phyloP scores from a whole-genome alignment of 2,329 filamentous ascomycete species.

The Gliomastix tumulicola region DNA sequence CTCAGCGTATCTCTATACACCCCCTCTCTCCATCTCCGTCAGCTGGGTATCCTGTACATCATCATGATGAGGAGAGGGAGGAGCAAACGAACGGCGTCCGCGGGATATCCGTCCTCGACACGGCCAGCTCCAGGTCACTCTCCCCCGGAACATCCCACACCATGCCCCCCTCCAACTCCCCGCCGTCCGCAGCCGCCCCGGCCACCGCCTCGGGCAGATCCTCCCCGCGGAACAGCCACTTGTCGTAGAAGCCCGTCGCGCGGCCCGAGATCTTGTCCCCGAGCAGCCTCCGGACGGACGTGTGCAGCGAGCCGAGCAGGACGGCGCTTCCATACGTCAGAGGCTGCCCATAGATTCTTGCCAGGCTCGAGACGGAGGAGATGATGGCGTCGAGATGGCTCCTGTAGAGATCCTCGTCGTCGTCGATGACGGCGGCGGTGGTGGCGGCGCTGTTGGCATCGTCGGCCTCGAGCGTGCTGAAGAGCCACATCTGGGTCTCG shows the following conservation, averaged over 20 bases:
- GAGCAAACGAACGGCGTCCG: slow-evolving; percentile 38
- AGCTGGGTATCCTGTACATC: too few relatives aligned
- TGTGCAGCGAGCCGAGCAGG: slow-evolving; percentile 25
- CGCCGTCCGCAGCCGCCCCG: too few relatives aligned
- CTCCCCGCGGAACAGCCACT: slow-evolving; percentile 49
- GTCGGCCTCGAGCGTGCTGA: slow-evolving; percentile 40
- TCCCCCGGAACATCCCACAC: slow-evolving; percentile 44
- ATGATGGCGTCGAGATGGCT: slow-evolving; percentile 22
- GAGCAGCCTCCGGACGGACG: slow-evolving; percentile 16
- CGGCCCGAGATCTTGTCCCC: slow-evolving; percentile 9
- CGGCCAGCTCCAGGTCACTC: slow-evolving; percentile 49
- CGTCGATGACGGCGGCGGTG: slow-evolving; percentile 1
- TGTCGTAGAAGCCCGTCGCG: slow-evolving; percentile 32
- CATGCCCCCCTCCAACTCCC: slow-evolving; percentile 38
- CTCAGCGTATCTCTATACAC: slow-evolving; percentile 31
- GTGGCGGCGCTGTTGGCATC: slow-evolving; percentile 1
- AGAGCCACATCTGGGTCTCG: slow-evolving; percentile 61
- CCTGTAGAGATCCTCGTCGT: slow-evolving; percentile 15
- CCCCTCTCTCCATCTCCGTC: too few relatives aligned
- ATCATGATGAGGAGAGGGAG: neutral
- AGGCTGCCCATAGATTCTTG: slow-evolving; percentile 10
- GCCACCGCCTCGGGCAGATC: slow-evolving; percentile 27
- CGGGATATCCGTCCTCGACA: slow-evolving; percentile 47
- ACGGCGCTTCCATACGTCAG: slow-evolving; percentile 18
- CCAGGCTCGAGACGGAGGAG: slow-evolving; percentile 9